Base-by-base conservation (phyloP, 2,329 filamentous ascomycete genomes). In the Coniella vitis region DNA sequence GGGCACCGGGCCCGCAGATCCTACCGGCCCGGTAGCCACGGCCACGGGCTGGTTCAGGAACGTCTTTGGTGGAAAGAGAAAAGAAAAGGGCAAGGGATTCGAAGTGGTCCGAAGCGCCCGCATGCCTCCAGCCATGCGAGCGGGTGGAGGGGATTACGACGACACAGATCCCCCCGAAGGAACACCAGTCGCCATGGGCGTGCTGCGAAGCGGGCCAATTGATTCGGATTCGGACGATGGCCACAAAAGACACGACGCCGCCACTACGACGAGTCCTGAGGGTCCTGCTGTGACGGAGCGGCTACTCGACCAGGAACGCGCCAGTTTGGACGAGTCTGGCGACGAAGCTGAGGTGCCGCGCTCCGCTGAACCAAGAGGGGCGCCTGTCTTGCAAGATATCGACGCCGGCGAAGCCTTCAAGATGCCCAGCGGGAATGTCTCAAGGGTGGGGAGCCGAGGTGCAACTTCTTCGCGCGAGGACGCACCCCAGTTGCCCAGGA, bases 1-100 rank as follows among this genome's bases (percentile, higher is more conserved):
- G 44, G 91, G 93, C 60, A 98, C 93, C 4, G 93, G 93, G 0
- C 93, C 93, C 2, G 90, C 90, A 8, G 91, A 98, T 69, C 93
- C 93, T 0, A 95, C 90, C 34, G 88, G 90, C 1, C 89, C 90
- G 0, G 87, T 95, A 17, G 86, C 89, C 2, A 91, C 87, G 7
- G 91, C 93, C 0, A 86, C 87, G 0, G 88, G 89, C 4, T 98
- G 91, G 90, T 81, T 97, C 65, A 84, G 87, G 57, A 79, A 76
- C 45, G 63, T 95, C 5, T 79, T 95, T 51, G 84, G 83, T 12
- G 86, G 85, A 14, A 95, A 94, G 69, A 89, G 83, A 7, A 96
- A 95, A 62, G 91, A 96, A 56, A 95, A 94, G 66, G 84, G 85
- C 56, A 97, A 97, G 66, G 93, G 93, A 0, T 98, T 98, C 57